These are phyloP conservation scores for Crinitomyces ghanaensis DNA, from an alignment of 805 yeast genomes.

Conservation along the genomic window DNA sequence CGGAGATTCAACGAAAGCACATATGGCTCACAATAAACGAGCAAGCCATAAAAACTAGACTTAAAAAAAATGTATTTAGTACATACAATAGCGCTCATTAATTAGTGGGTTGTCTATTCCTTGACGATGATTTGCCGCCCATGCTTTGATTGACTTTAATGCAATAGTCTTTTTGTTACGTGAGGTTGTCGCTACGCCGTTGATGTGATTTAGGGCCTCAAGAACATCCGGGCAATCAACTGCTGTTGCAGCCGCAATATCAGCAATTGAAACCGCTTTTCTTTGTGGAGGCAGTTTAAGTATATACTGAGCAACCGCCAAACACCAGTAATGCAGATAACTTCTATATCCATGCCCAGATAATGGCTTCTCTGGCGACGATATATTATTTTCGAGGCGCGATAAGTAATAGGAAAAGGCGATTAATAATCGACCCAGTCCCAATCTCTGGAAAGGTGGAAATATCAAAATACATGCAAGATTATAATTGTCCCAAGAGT, in stretches of 20 bases:
- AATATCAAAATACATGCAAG: constrained; percentile 84
- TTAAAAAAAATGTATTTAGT: not conserved
- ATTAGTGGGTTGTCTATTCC: not conserved
- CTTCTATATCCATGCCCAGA: constrained; percentile 70
- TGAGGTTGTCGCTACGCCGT: no score
- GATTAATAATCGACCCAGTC: constrained; percentile 67
- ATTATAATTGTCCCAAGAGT: constrained; percentile 69
- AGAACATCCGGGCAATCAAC: constrained; percentile 26
- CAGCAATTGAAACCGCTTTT: constrained; percentile 16
- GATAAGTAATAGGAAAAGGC: constrained; percentile 77
- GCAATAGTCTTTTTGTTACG: not conserved
- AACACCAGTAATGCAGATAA: constrained; percentile 69
- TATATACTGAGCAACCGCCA: constrained; percentile 29
- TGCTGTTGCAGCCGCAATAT: constrained; percentile 23
- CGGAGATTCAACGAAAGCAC: no score
- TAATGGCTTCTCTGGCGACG: constrained; percentile 90
- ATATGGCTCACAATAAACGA: constrained; percentile 20
- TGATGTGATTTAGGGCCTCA: constrained; percentile 21
- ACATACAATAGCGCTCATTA: constrained; percentile 3
- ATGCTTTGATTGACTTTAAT: not conserved
- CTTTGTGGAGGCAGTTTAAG: constrained; percentile 6
- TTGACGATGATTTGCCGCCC: not conserved
- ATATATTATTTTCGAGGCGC: constrained; percentile 43
- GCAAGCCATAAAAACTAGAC: not conserved
- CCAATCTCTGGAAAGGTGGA: constrained; percentile 80